Conservation (phyloP, 257 asterid species). For the Sherardia arvensis region DNA sequence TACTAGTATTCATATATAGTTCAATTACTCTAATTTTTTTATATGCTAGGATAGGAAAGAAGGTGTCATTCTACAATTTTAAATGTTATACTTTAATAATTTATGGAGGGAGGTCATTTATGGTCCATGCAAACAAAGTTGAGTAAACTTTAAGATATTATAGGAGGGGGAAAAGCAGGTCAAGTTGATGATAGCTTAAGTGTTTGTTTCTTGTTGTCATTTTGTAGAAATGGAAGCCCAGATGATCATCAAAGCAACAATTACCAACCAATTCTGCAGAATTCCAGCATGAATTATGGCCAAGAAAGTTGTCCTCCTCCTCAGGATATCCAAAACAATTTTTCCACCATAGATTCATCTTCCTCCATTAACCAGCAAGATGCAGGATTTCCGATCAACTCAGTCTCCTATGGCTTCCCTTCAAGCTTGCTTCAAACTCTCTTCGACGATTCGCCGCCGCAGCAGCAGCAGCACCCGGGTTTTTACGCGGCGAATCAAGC, state of each 20-base stretch:
- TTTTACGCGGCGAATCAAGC: conserved; percentile 7
- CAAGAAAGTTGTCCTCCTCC: conserved; percentile 19
- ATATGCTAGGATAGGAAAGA: background rate
- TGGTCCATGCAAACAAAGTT: conserved; percentile 17
- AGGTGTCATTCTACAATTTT: background rate
- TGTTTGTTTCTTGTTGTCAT: conserved; percentile 35
- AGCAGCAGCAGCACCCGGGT: conserved; percentile 16
- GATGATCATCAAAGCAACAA: conserved; percentile 23
- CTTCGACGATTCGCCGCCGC: conserved; percentile 25
- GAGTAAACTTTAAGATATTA: conserved; percentile 2
- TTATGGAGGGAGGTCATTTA: background rate
- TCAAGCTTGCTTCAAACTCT: conserved; percentile 43
- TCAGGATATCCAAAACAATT: conserved; percentile 14
- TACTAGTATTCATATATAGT: too few species aligned
- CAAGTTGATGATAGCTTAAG: conserved; percentile 25
- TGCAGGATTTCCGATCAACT: conserved; percentile 19
- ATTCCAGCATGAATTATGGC: conserved; percentile 40
- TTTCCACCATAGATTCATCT: conserved; percentile 5
- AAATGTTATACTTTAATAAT: too few species aligned
- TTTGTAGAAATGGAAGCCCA: conserved; percentile 41
- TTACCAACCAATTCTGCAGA: conserved; percentile 30
- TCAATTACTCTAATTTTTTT: too few species aligned
- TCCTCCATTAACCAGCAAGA: conserved; percentile 9
- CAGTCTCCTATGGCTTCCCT: conserved; percentile 29
- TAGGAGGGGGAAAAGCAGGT: conserved; percentile 20